Evolutionary conservation across 2,329 filamentous ascomycete species (phyloP), one percentile per base, ranked within the genome.

Genomic region (Cordyceps tenuipes): DNA sequence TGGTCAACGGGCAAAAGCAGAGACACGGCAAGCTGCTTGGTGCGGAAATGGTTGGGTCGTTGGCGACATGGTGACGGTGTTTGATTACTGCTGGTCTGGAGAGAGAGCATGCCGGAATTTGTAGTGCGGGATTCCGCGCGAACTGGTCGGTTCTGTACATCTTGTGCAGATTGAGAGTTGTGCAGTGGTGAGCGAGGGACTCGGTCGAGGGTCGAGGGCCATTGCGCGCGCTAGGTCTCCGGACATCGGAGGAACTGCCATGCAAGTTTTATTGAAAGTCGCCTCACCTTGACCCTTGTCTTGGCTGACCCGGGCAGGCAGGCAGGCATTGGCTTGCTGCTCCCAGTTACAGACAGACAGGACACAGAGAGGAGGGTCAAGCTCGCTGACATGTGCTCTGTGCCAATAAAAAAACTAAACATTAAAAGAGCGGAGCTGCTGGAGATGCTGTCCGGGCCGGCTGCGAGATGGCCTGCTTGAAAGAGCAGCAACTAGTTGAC

Each of bases 251-350:
- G 57, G n/a, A 26, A n/a, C 23, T 52, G 9, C 39, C 29, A 29
- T 29, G 29, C 29, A 29, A 29, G 44, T 43, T 48, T 44, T 21
- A 39, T 39, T 57, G 13, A 46, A 48, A 60, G 57, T 60, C 57
- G 57, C 57, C 57, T 60, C 57, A 60, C 50, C 54, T 54, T 48
- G 39, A 51, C 55, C 55, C 55, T 51, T 17, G 47, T 50, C 55
- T 51, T 50, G 56, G 50, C 63, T 65, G 63, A 64, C 66, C 63
- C 63, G 52, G 61, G 43, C 53, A 62, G 49, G 29, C 29, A 62
- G 49, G 29, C 29, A 29, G 29, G 29, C 29, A 29, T 29, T 29
- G 29, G 7, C 23, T 23, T 23, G 29, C 29, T 29, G 29, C 29
- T 6, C 29, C 29, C 5, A n/a, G n/a, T n/a, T n/a, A n/a, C n/a